These are phyloP conservation scores for Ambrosiella xylebori DNA, from an alignment of 2,329 filamentous ascomycete species.

Conservation along the genomic window DNA sequence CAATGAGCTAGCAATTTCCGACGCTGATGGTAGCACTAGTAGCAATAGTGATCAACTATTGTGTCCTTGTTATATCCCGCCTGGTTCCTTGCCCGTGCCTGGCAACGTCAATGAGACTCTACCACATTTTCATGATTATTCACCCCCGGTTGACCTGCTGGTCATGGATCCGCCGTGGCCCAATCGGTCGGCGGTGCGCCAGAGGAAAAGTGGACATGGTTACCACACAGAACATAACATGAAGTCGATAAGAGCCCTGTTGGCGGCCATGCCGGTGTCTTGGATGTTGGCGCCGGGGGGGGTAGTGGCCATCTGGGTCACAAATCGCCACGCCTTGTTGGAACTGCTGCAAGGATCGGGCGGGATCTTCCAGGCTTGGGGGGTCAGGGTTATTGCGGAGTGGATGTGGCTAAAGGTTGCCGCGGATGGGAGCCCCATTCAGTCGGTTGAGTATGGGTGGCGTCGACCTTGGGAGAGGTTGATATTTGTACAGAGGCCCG, in stretches of 20 bases:
- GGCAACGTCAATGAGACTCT: conserved; percentile 29
- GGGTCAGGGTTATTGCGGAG: no score
- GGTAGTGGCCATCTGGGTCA: conserved; percentile 39
- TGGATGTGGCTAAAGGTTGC: no score
- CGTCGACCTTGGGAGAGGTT: no score
- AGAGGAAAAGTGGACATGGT: conserved; percentile 22
- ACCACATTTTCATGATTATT: conserved; percentile 24
- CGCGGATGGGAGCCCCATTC: no score
- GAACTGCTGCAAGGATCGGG: conserved; percentile 27
- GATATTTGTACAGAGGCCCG: no score
- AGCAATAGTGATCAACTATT: no score
- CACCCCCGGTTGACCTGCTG: conserved; percentile 46
- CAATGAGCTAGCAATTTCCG: no score
- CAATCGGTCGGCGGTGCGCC: conserved; percentile 53
- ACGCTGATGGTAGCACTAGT: no score
- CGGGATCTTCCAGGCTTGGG: no score
- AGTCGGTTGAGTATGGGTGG: no score
- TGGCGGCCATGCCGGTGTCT: conserved; percentile 39
- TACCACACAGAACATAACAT: conserved; percentile 31
- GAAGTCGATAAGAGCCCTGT: conserved; percentile 30
- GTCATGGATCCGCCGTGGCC: conserved; percentile 70
- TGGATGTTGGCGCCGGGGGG: conserved; percentile 32
- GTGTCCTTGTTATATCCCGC: conserved; percentile 20
- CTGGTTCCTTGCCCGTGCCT: conserved; percentile 27
- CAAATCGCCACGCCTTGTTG: conserved; percentile 47